phyloP scores from a whole-genome alignment of 495 filamentous ascomycete species.

The Glarea lozoyensis region DNA sequence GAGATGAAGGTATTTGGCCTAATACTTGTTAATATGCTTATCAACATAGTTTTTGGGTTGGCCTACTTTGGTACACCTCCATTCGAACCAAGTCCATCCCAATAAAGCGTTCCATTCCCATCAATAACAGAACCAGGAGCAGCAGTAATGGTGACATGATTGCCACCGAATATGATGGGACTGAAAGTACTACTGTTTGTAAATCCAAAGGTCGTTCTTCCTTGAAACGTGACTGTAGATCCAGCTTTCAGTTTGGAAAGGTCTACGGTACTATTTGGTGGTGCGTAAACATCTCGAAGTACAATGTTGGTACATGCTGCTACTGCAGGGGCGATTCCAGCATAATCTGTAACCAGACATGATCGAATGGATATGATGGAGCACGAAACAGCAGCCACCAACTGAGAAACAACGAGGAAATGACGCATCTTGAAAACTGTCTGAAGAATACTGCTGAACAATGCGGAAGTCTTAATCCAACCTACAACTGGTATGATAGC shows the following conservation, averaged over 20 bases:
- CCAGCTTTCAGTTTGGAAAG: slow-evolving; percentile 29
- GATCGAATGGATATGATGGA: too few species aligned
- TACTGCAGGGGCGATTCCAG: slow-evolving; percentile 33
- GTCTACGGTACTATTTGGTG: slow-evolving; percentile 28
- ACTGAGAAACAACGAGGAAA: too few species aligned
- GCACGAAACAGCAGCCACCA: neutral
- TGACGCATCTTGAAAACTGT: too few species aligned
- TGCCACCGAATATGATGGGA: slow-evolving; percentile 32
- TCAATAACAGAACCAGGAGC: slow-evolving; percentile 32
- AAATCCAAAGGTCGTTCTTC: slow-evolving; percentile 31
- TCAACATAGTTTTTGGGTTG: neutral
- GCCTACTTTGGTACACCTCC: slow-evolving; percentile 31
- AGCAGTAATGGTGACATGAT: slow-evolving; percentile 31
- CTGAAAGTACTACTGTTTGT: slow-evolving; percentile 27
- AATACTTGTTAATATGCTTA: slow-evolving; percentile 2
- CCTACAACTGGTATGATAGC: too few species aligned
- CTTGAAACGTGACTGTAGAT: slow-evolving; percentile 33
- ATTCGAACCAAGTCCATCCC: slow-evolving; percentile 41
- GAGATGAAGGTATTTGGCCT: slow-evolving; percentile 39
- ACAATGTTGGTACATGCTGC: slow-evolving; percentile 31
- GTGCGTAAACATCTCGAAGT: slow-evolving; percentile 28
- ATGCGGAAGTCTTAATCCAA: too few species aligned
- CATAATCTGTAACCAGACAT: slow-evolving; percentile 34
- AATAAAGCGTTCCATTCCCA: slow-evolving; percentile 36
- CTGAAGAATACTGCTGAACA: too few species aligned